Base-by-base conservation (phyloP, 1,139 yeast species). In the Suhomyces wounanorum region DNA sequence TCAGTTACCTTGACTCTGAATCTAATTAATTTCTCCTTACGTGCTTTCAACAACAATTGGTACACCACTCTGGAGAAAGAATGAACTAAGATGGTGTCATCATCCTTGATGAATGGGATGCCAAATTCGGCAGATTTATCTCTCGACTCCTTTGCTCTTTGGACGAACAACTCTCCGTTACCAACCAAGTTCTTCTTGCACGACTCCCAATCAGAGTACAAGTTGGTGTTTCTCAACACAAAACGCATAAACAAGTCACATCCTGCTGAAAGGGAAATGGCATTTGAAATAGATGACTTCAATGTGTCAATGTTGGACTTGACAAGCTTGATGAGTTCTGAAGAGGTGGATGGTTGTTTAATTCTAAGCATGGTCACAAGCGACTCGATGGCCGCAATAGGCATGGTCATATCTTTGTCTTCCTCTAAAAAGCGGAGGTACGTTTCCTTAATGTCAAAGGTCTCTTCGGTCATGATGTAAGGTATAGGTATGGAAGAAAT, bases 371-470 rank as follows among this genome's bases (percentile, higher is more conserved):
- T 81, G 6, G 95, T 87, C 28, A 94, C 96, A 48, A 95, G 75
- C 18, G 97, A 85, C 69, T 94, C 98, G 63, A 95, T 95, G 47
- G 99, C 99, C 47, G 99, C 99, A 40, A 95, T 89, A 4, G 99
- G 99, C 98, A 92, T 95, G 11, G 99, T 92, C 85, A 95, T 89
- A 50, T 94, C 98, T 23, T 88, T 79, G 69, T 94, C 97, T 51
- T 91, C 96, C 57, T 81, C 83, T 53, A 94, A 76, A 67, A 89
- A 91, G 66, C 82, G 81, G 55, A 89, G 78, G 66, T 94, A 94
- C 0, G 94, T 83, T 59, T 82, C 77, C 46, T 87, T 90, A 58
- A 94, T 90, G 66, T 91, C 96, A 63, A 92, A 90, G 37, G 74
- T 77, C 40, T 53, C 59, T 30, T 52, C 54, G n/a, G 61, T 31